These are phyloP conservation scores for Cladophialophora psammophila DNA, from an alignment of 2,329 filamentous ascomycete genomes.

Conservation along the genomic window DNA sequence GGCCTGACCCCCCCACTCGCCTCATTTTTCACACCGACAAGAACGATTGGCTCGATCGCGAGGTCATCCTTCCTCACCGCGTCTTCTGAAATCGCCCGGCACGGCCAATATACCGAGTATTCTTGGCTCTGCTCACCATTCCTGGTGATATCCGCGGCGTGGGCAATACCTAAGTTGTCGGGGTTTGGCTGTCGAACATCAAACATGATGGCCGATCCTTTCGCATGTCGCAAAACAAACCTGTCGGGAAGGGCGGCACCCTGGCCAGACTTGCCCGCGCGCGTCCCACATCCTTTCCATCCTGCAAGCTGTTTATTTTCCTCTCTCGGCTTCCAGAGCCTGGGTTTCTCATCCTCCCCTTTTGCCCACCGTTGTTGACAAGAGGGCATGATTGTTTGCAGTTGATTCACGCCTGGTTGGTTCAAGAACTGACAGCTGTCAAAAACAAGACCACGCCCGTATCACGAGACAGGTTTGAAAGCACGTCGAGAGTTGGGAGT, in stretches of 20 bases:
- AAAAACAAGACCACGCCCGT: background rate
- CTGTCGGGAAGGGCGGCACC: background rate
- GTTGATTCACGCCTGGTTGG: background rate
- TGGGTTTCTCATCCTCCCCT: background rate
- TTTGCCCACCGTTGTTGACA: background rate
- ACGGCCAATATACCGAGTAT: background rate
- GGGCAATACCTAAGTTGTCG: background rate
- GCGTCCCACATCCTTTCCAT: background rate
- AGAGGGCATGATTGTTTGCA: background rate
- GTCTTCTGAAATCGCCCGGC: background rate
- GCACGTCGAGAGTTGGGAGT: background rate
- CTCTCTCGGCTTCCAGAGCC: background rate
- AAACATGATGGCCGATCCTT: background rate
- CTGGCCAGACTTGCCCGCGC: background rate
- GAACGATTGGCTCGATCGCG: background rate
- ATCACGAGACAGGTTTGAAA: slow-evolving; percentile 5
- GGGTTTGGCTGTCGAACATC: background rate
- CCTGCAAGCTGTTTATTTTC: background rate
- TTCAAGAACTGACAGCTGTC: slow-evolving; percentile 2
- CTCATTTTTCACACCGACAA: background rate
- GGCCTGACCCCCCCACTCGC: background rate
- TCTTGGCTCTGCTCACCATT: background rate
- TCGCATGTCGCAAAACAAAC: background rate
- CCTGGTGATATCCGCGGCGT: background rate
- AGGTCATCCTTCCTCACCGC: background rate